A percentile compares a stretch with the other conserved stretches of the same genome.
phyloP scores from a whole-genome alignment of 2,329 filamentous ascomycete species.

The Xylariomycetidae sp. region DNA sequence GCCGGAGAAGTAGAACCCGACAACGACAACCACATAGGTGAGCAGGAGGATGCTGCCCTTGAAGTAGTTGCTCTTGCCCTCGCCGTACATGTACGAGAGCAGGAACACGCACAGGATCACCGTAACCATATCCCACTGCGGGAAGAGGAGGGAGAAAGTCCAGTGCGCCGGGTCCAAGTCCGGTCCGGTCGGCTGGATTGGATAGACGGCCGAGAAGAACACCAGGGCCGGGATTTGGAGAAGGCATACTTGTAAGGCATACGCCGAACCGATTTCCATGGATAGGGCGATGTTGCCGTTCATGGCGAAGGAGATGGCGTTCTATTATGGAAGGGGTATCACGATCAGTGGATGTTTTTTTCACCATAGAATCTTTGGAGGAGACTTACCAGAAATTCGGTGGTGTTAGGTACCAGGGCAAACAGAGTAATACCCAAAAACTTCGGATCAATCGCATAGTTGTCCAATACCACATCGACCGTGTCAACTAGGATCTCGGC shows the following conservation, averaged over 20 bases:
- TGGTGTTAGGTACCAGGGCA: conserved; percentile 94
- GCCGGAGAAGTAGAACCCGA: conserved; percentile 84
- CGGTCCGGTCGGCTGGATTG: conserved; percentile 32
- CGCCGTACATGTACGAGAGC: conserved; percentile 94
- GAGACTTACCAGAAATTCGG: conserved; percentile 79
- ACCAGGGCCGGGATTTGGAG: conserved; percentile 92
- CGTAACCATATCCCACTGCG: conserved; percentile 98
- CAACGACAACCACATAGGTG: conserved; percentile 86
- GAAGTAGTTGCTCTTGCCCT: conserved; percentile 99
- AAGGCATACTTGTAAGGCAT: conserved; percentile 92
- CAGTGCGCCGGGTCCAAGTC: conserved; percentile 46
- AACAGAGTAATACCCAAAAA: conserved; percentile 96
- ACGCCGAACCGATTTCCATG: conserved; percentile 98
- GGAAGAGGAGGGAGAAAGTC: conserved; percentile 86
- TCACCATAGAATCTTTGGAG: conserved; percentile 5
- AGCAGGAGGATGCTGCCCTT: conserved; percentile 94
- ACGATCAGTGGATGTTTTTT: conserved; percentile 4
- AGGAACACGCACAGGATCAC: conserved; percentile 95
- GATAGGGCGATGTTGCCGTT: conserved; percentile 98
- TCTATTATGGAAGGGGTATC: conserved; percentile 44
- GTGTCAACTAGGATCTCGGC: conserved; percentile 96
- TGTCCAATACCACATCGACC: conserved; percentile 91
- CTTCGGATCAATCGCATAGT: conserved; percentile 90
- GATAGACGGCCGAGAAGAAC: conserved; percentile 78
- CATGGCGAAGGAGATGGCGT: conserved; percentile 99